Evolutionary conservation across 2,329 filamentous ascomycete genomes (phyloP).

Genomic region (Bretziella fagacearum): DNA sequence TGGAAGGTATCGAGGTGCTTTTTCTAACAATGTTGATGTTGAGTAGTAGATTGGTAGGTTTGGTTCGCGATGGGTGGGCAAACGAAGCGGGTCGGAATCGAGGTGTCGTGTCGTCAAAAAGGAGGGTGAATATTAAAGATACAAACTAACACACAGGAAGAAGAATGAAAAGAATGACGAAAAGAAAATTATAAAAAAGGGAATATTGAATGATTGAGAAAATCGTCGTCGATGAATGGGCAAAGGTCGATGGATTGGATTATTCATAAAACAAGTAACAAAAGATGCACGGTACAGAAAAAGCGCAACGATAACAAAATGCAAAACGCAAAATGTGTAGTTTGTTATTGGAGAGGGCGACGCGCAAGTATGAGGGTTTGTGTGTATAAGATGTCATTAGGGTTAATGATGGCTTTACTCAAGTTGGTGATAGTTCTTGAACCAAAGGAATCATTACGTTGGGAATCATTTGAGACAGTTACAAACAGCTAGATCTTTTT

Average conservation of each 20-base stretch:
- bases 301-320: background rate
- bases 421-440: too few species aligned
- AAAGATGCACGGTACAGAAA: too few species aligned
- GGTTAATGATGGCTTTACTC: too few species aligned
- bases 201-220: background rate
- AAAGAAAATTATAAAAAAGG: background rate
- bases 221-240: background rate
- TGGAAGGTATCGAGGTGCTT: background rate
- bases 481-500: too few species aligned
- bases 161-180: background rate
- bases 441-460: too few species aligned
- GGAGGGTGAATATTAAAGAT: background rate
- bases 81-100: background rate
- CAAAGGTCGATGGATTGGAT: background rate
- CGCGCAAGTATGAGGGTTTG: too few species aligned
- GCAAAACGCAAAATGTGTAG: too few species aligned
- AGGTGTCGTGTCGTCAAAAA: conserved; percentile 5
- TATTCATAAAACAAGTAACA: too few species aligned
- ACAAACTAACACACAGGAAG: conserved; percentile 6
- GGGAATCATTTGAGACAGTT: too few species aligned
- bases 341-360: too few species aligned
- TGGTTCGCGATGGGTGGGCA: background rate
- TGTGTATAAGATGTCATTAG: too few species aligned
- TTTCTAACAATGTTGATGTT: background rate
- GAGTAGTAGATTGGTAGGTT: background rate